These are phyloP conservation scores for Dimargaris cristalligena DNA, from an alignment of 192 early-diverging fungal species.

Conservation along the genomic window DNA sequence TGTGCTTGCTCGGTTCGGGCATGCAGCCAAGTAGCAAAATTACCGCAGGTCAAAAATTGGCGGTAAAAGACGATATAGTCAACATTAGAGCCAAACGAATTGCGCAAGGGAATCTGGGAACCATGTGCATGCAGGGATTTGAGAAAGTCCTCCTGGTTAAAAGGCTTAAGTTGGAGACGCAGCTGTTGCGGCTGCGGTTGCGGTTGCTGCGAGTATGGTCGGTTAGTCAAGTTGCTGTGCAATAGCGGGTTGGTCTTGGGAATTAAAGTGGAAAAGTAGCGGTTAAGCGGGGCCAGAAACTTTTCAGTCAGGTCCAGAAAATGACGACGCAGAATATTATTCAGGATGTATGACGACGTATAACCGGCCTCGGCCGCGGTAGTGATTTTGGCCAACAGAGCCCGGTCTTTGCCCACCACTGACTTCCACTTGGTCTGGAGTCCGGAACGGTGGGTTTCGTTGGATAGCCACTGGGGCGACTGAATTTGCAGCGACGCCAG, in stretches of 20 bases:
- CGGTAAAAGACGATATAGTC: slow-evolving; percentile 40
- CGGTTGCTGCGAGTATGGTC: too few relatives aligned
- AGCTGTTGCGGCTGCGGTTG: slow-evolving; percentile 23
- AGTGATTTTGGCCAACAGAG: slow-evolving; percentile 58
- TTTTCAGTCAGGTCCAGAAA: slow-evolving; percentile 86
- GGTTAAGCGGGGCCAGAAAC: slow-evolving; percentile 88
- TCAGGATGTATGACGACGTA: slow-evolving; percentile 53
- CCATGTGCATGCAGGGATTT: slow-evolving; percentile 37
- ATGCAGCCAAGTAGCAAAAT: slow-evolving; percentile 92
- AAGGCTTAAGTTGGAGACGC: slow-evolving; percentile 54
- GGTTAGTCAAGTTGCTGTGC: too few relatives aligned
- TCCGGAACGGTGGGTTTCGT: slow-evolving; percentile 18
- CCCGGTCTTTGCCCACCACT: slow-evolving; percentile 64
- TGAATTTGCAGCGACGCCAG: neutral
- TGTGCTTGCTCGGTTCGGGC: slow-evolving; percentile 60
- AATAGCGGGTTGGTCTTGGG: slow-evolving; percentile 48
- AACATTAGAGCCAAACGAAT: neutral
- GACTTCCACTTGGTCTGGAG: slow-evolving; percentile 44
- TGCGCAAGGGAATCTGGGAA: slow-evolving; percentile 7
- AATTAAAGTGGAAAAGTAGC: slow-evolving; percentile 79
- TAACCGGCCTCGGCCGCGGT: slow-evolving; percentile 53
- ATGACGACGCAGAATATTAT: slow-evolving; percentile 83
- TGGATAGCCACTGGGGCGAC: neutral
- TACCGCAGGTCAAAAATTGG: slow-evolving; percentile 80
- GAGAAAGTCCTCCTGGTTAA: slow-evolving; percentile 62